Evolutionary conservation across 371 early-diverging fungal genomes (phyloP).

Genomic region (Chytridium lagenaria): DNA sequence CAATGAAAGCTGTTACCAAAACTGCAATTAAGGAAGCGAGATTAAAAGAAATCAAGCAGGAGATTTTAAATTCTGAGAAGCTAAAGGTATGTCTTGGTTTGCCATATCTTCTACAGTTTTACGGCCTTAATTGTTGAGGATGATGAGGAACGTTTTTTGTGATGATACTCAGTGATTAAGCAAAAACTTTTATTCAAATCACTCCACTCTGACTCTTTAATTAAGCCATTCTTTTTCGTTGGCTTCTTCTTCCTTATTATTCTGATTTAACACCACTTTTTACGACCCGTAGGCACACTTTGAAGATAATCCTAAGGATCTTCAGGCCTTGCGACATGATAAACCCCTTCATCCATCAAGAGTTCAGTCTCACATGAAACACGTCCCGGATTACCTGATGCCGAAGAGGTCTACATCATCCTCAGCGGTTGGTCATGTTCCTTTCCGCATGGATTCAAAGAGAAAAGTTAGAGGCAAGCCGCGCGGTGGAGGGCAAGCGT

Average conservation of each 20-base stretch:
- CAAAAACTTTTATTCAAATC: conserved; percentile 24
- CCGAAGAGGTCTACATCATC: conserved; percentile 36
- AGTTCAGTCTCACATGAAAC: conserved; percentile 86
- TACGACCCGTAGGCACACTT: conserved; percentile 79
- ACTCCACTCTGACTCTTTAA: conserved; percentile 13
- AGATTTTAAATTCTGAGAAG: conserved; percentile 93
- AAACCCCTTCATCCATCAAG: conserved; percentile 79
- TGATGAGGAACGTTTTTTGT: background rate
- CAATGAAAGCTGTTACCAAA: conserved; percentile 79
- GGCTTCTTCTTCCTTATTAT: background rate
- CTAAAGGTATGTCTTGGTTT: conserved; percentile 71
- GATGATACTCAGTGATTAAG: background rate
- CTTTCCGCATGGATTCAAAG: conserved; percentile 8
- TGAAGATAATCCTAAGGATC: conserved; percentile 93
- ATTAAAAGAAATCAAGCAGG: conserved; percentile 88
- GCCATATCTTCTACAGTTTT: conserved; percentile 1
- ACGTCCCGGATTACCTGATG: conserved; percentile 89
- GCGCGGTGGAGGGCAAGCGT: background rate
- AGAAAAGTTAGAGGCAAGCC: background rate
- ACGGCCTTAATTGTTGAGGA: conserved; percentile 12
- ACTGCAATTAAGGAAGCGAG: conserved; percentile 86
- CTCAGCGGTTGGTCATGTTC: conserved; percentile 10
- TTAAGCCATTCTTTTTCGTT: conserved; percentile 5
- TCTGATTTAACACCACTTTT: background rate
- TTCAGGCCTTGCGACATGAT: conserved; percentile 92